A percentile compares a stretch with the other conserved stretches of the same genome.
These are phyloP conservation scores for Gossypium aridum DNA, from an alignment of 441 rosid genomes.

Conservation along the genomic window DNA sequence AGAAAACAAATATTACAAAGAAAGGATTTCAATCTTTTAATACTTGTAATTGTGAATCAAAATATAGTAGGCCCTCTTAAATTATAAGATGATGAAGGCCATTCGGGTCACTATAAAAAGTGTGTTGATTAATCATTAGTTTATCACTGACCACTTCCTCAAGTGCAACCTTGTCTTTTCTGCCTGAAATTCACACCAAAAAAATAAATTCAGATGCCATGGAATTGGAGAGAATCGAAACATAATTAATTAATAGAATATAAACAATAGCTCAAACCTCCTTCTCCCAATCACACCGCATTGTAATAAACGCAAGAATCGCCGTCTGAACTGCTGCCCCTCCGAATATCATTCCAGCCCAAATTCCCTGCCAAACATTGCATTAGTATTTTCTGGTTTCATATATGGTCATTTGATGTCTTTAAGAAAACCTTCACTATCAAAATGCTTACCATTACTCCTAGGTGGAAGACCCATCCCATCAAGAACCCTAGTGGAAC, in stretches of 20 bases:
- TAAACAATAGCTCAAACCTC: slow-evolving; percentile 36
- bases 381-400: neutral
- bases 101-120: neutral
- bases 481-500: slow-evolving; percentile 65
- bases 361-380: slow-evolving; percentile 49
- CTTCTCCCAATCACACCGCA: slow-evolving; percentile 77
- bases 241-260: neutral
- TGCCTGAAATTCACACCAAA: slow-evolving; percentile 37
- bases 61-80: neutral
- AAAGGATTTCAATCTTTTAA: neutral
- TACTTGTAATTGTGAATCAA: neutral
- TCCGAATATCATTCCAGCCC: slow-evolving; percentile 93
- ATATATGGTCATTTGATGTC: neutral
- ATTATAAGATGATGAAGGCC: neutral
- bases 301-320: slow-evolving; percentile 44
- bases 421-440: neutral
- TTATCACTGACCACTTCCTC: slow-evolving; percentile 46
- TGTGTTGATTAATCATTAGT: neutral
- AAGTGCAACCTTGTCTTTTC: slow-evolving; percentile 49
- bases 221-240: neutral
- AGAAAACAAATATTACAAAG: neutral
- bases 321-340: slow-evolving; percentile 78
- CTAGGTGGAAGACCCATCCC: slow-evolving; percentile 77
- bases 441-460: slow-evolving; percentile 54
- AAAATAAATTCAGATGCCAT: neutral